A percentile compares a stretch with the other conserved stretches of the same genome.
phyloP scores from a whole-genome alignment of 2,329 filamentous ascomycete species.

The Claviceps maximensis region DNA sequence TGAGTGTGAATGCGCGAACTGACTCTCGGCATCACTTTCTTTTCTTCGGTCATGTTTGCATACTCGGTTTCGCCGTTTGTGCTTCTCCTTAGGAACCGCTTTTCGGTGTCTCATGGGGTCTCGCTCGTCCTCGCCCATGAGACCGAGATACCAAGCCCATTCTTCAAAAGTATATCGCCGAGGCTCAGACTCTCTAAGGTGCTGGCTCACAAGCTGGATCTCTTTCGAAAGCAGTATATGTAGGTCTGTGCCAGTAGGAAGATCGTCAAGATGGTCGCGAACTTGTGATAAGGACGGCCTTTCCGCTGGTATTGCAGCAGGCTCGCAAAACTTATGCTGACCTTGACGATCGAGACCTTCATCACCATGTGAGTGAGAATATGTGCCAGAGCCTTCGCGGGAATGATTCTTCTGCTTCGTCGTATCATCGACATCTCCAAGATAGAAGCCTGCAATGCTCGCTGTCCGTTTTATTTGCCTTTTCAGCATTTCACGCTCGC shows the following conservation, averaged over 20 bases:
- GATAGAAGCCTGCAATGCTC: slow-evolving; percentile 2
- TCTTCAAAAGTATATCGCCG: slow-evolving; percentile 68
- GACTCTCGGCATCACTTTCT: not conserved
- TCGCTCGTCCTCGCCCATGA: slow-evolving; percentile 57
- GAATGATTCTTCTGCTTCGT: slow-evolving; percentile 1
- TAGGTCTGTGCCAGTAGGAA: slow-evolving; percentile 36
- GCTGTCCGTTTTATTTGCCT: not conserved
- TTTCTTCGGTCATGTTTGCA: not conserved
- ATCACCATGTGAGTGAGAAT: not conserved
- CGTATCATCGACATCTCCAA: slow-evolving; percentile 1
- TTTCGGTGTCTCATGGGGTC: slow-evolving; percentile 36
- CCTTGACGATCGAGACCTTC: slow-evolving; percentile 3
- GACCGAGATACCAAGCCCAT: slow-evolving; percentile 71
- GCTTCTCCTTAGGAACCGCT: slow-evolving; percentile 16
- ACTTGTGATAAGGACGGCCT: slow-evolving; percentile 22
- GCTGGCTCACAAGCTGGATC: slow-evolving; percentile 50
- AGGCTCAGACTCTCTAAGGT: slow-evolving; percentile 44
- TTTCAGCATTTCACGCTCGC: slow-evolving; percentile 2
- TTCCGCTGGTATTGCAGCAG: slow-evolving; percentile 2
- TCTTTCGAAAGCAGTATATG: slow-evolving; percentile 57
- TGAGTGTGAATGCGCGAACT: not conserved
- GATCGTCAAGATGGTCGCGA: slow-evolving; percentile 21
- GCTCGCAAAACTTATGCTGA: slow-evolving; percentile 5
- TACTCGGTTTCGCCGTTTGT: slow-evolving; percentile 6
- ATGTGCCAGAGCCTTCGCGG: not conserved